Conservation (phyloP, 345 rosid species). For the Psidium friedrichsthalianum region DNA sequence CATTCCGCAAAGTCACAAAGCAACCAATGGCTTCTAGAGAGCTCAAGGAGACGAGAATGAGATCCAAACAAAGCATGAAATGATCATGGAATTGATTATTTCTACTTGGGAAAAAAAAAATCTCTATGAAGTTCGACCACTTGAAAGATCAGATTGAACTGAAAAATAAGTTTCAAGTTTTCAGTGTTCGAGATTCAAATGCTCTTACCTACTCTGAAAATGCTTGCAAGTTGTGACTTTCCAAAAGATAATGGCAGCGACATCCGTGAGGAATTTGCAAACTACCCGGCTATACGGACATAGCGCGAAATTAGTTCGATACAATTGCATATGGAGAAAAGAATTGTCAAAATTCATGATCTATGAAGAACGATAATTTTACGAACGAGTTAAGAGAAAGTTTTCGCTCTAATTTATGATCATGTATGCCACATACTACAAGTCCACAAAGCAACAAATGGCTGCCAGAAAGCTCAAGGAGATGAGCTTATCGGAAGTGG, state of each 20-base stretch:
- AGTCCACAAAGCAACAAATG: slow-evolving; percentile 36
- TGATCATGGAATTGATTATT: too few species aligned
- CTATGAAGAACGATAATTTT: not conserved
- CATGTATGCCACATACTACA: slow-evolving; percentile 51
- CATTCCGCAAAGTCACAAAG: too few species aligned
- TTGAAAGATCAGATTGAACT: too few species aligned
- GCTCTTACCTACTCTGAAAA: too few species aligned
- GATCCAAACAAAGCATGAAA: too few species aligned
- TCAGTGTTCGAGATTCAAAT: too few species aligned
- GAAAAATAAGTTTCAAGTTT: too few species aligned
- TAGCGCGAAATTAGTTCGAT: not conserved
- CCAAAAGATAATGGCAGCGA: not conserved
- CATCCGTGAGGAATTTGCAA: not conserved
- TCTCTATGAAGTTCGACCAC: too few species aligned
- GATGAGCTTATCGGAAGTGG: slow-evolving; percentile 21
- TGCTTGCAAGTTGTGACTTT: not conserved
- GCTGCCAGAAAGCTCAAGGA: slow-evolving; percentile 30
- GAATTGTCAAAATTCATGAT: not conserved
- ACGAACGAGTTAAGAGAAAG: not conserved
- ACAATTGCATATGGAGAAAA: not conserved
- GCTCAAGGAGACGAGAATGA: too few species aligned
- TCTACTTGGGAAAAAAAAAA: too few species aligned
- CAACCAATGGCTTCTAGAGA: too few species aligned
- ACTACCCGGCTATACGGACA: not conserved
- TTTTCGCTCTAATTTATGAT: not conserved